Conservation (phyloP, 1,284 basidiomycete genomes). For the Takashimella koratensis region DNA sequence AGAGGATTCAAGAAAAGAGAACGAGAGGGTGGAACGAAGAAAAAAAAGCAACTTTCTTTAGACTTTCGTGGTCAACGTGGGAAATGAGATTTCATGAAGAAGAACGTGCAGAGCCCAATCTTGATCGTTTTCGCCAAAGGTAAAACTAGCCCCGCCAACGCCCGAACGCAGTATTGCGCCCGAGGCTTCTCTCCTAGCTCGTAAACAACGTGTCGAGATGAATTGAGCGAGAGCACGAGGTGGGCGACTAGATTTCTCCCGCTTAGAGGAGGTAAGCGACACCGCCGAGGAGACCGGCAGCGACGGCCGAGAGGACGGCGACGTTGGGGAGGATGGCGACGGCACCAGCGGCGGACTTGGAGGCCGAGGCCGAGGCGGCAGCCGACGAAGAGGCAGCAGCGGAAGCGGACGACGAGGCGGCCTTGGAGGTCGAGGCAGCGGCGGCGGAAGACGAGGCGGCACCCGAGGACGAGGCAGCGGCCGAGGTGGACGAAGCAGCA, state of each 20-base stretch:
- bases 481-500: constrained; percentile 12
- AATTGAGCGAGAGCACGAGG: too few relatives aligned
- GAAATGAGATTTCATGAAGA: too few relatives aligned
- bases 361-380: constrained; percentile 2
- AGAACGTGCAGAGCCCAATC: neutral
- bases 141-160: too few relatives aligned
- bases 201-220: too few relatives aligned
- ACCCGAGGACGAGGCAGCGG: constrained; percentile 10
- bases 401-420: constrained; percentile 11
- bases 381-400: constrained; percentile 12
- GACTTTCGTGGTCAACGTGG: too few relatives aligned
- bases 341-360: constrained; percentile 18
- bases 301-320: constrained; percentile 30
- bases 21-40: constrained; percentile 1
- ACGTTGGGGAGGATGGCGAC: constrained; percentile 12
- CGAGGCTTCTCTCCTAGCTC: too few relatives aligned
- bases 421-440: constrained; percentile 8
- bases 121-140: neutral
- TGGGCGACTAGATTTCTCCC: too few relatives aligned
- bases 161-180: too few relatives aligned
- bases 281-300: constrained; percentile 32
- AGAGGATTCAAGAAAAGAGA: too few relatives aligned
- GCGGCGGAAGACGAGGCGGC: constrained; percentile 7
- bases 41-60: constrained; percentile 5
- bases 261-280: constrained; percentile 35